Evolutionary conservation across 2,329 filamentous ascomycete species (phyloP), one percentile per base, ranked within the genome.

Genomic region (Pestalotiopsis fici): DNA sequence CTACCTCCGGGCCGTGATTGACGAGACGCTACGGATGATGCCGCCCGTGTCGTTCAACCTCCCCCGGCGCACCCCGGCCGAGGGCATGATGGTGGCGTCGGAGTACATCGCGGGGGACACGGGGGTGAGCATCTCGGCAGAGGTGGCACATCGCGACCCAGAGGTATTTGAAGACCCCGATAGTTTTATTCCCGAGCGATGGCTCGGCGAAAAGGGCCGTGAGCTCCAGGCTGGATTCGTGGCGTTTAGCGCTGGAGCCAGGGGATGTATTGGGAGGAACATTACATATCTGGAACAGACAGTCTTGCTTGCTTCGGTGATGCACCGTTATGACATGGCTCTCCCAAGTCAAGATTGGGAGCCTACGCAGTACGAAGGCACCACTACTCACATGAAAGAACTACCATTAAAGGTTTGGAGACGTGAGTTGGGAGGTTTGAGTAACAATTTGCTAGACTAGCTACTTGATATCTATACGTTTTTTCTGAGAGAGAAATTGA

Each of bases 1-100:
- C 0, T 87, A 86, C 71, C 82, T 88, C 3, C 80, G 82, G 21
- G 85, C 83, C 3, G 86, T 81, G 68, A 74, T 87, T 18, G 84
- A 88, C 69, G 86, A 87, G 69, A 79, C 80, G 0, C 71, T 86
- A 1, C 81, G 84, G 0, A 72, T 86, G 6, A 78, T 83, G 83
- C 0, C 64, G 27, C 47, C 64, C 1, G 82, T 79, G 0, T 75
- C 82, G 0, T 78, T 80, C 43, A 80, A 80, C 1, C 78, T 86
- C 2, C 77, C 80, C 2, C 81, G 85, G 4, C 74, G 78, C 50
- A 85, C 83, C 0, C 84, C 84, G 0, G 67, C 78, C 0, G 82
- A 83, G 63, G 85, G 84, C 1, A 67, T 74, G 9, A 70, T 73
- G 3, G 82, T 87, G 64, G 68, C 81, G 1, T 83, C 80, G 7